Percentiles rank a stretch among this genome's conserved stretches.
These are phyloP conservation scores for Verticillium dahliae DNA, from an alignment of 2,329 filamentous ascomycete species.

Conservation along the genomic window DNA sequence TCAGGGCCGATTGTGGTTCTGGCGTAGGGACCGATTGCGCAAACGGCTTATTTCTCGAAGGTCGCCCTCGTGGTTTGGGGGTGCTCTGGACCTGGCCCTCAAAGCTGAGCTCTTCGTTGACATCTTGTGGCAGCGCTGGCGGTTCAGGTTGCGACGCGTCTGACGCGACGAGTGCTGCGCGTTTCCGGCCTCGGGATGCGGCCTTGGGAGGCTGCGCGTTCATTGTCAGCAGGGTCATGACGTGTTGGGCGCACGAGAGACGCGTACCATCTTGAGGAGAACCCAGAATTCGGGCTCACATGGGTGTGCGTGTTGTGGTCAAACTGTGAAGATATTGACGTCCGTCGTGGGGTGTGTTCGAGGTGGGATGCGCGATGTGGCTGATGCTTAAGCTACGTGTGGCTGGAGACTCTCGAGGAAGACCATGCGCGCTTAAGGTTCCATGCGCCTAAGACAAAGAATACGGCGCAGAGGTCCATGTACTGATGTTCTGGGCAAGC, in stretches of 20 bases:
- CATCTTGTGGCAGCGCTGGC: background rate
- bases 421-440: too few species aligned
- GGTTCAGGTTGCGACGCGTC: background rate
- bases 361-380: background rate
- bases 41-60: background rate
- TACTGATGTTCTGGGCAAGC: too few species aligned
- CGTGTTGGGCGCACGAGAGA: too few species aligned
- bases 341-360: background rate
- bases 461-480: background rate
- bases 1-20: background rate
- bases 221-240: background rate
- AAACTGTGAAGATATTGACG: background rate
- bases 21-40: background rate
- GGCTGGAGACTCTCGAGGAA: background rate
- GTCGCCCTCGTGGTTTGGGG: background rate
- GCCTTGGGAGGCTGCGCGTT: slow-evolving; percentile 5
- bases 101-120: slow-evolving; percentile 26
- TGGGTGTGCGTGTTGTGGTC: too few species aligned
- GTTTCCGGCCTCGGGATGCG: background rate
- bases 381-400: background rate
- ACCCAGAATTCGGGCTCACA: background rate
- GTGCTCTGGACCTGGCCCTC: slow-evolving; percentile 48
- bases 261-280: slow-evolving; percentile 4
- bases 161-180: background rate
- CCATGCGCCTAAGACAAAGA: too few species aligned